Evolutionary conservation across 345 rosid genomes (phyloP), one percentile per base, ranked within the genome.

Genomic region (Sapria himalayana): DNA sequence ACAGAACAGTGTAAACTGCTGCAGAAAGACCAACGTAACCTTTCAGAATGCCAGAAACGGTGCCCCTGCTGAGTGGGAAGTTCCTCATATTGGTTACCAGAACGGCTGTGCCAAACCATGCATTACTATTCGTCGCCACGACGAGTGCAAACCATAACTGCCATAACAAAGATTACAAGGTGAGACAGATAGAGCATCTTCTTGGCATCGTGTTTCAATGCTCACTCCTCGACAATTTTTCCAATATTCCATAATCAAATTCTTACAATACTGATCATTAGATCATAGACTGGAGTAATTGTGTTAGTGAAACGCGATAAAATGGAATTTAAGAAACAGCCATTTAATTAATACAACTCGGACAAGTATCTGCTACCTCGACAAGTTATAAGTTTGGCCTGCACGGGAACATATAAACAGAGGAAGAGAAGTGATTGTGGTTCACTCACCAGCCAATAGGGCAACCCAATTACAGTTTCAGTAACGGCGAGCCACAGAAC

Each of bases 11-110:
- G 58, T 69, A 91, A 8, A 72, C 75, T 24, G 86, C 73, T 48
- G 86, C 86, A 37, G 81, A 67, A 35, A 91, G 61, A 19, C 93
- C 99, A 31, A 62, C 55, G 51, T 84, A 91, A 9, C 96, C 93
- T 62, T 79, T 85, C 52, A 85, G 93, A 43, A 79, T 69, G 49
- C 85, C 85, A 0, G 86, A 65, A 50, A 84, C 84, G 29, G 84
- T 73, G 18, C 92, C 95, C 45, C 92, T 63, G 42, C 72, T 71
- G 19, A 73, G 63, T 22, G 92, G 92, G 46, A 85, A 85, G 64
- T 84, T 84, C 70, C 80, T 72, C 95, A 84, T 84, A 59, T 84
- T 84, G 31, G 95, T 84, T 34, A 79, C 93, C 13, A 84, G 73
- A 55, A 79, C 81, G 33, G 89, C 81, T 10, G 92, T 84, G 47